Base-by-base conservation (phyloP, 257 asterid species). In the Cinchona pubescens region DNA sequence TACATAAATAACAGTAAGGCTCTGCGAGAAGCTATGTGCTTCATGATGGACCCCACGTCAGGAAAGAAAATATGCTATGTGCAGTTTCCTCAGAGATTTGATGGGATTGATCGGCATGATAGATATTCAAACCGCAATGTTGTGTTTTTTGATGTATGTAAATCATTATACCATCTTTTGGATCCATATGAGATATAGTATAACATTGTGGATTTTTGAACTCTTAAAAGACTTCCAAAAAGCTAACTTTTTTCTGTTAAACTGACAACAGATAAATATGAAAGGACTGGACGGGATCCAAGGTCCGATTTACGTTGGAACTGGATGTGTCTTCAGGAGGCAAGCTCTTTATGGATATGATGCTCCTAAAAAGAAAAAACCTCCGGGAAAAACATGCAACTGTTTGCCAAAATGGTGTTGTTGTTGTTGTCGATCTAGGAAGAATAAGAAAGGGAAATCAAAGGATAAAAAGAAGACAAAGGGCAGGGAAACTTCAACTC, bases 211-310 rank as follows among this genome's bases (percentile, higher is more conserved):
- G 3, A 61, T 15, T 29, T 5, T 27, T 72, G 29, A 59, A 27
- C 18, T 37, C 74, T 34, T 69, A n/a, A 23, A 49, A 49, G 30
- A 76, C 38, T 63, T 46, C 60, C 67, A 21, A 45, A 15, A 66
- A 66, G 68, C 84, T 86, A 65, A 83, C 64, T 71, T 72, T 42
- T 60, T 23, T 45, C 15, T 65, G 45, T 55, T 66, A 1, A 37
- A 78, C 76, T 71, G 71, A 21, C 53, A 72, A 77, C 92, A 94
- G 98, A 87, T 94, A 72, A 94, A 94, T 68, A 91, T 94, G 98
- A 92, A 94, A 86, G 98, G 98, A 67, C 98, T 94, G 34, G 98
- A 94, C 49, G 98, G 98, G 74, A 94, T 94, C 81, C 98, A 94
- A 85, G 98, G 98, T 74, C 98, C 98, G 12, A 94, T 94, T 72